phyloP scores from a whole-genome alignment of 2,329 filamentous ascomycete species.

The Calonectria henricotiae region DNA sequence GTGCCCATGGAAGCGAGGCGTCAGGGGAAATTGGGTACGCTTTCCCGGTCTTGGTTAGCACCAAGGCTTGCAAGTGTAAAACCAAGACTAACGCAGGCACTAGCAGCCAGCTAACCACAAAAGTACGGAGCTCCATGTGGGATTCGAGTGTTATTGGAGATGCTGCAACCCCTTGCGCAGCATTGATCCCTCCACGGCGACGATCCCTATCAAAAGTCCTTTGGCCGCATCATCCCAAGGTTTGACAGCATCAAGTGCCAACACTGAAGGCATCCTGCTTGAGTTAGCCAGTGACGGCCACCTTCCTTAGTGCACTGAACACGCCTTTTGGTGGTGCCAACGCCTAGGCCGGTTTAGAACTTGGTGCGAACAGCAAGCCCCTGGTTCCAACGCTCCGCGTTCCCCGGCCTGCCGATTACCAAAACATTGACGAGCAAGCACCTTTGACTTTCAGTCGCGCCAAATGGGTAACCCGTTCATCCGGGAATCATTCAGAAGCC shows the following conservation, averaged over 20 bases:
- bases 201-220: neutral
- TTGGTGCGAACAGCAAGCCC: neutral
- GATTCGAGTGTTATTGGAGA: neutral
- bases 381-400: neutral
- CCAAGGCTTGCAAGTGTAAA: neutral
- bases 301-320: neutral
- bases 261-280: neutral
- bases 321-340: neutral
- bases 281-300: constrained; percentile 2
- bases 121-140: neutral
- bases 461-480: neutral
- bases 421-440: neutral
- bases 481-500: neutral
- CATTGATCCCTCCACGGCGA: neutral
- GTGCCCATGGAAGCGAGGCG: neutral
- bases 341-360: neutral
- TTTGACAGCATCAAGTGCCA: neutral
- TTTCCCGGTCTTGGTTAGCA: constrained; percentile 25
- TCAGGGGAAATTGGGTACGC: neutral
- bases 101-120: neutral
- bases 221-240: neutral
- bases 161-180: neutral
- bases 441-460: neutral
- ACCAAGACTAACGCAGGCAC: constrained; percentile 8
- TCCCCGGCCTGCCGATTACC: neutral